These are phyloP conservation scores for Tetradesmus lagerheimii DNA, from an alignment of 139 green algal genomes.

Conservation along the genomic window DNA sequence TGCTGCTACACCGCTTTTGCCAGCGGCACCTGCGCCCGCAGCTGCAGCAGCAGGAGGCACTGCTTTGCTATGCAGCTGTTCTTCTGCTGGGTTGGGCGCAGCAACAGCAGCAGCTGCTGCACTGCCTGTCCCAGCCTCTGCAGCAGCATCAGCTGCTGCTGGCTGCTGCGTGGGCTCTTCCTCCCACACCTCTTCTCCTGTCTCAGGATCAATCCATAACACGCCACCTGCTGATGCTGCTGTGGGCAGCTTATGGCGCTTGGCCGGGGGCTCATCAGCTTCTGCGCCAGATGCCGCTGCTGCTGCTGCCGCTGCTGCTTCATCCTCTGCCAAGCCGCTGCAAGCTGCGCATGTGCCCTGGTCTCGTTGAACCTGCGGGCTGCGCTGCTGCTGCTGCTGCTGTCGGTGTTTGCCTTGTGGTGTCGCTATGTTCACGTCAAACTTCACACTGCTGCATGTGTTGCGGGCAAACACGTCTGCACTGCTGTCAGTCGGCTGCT, in stretches of 20 bases:
- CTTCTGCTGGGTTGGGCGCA: neutral
- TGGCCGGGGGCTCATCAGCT: neutral
- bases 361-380: neutral
- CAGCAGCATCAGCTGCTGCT: neutral
- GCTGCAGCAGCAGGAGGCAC: neutral
- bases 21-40: neutral
- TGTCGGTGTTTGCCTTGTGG: neutral
- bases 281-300: neutral
- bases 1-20: neutral
- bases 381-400: constrained; percentile 26
- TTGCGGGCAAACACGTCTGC: constrained; percentile 14
- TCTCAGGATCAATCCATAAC: neutral
- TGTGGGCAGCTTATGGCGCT: neutral
- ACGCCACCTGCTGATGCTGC: neutral
- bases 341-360: neutral
- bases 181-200: constrained; percentile 4
- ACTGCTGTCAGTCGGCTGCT: neutral
- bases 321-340: neutral
- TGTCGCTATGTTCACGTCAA: neutral
- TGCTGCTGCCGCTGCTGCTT: neutral
- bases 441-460: neutral
- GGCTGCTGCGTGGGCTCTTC: neutral
- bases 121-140: neutral
- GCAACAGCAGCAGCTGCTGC: neutral
- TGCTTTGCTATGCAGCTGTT: neutral